Evolutionary conservation across 176 grass and related monocot species (phyloP), one percentile per base, ranked within the genome.

Genomic region (Phyllostachys edulis): DNA sequence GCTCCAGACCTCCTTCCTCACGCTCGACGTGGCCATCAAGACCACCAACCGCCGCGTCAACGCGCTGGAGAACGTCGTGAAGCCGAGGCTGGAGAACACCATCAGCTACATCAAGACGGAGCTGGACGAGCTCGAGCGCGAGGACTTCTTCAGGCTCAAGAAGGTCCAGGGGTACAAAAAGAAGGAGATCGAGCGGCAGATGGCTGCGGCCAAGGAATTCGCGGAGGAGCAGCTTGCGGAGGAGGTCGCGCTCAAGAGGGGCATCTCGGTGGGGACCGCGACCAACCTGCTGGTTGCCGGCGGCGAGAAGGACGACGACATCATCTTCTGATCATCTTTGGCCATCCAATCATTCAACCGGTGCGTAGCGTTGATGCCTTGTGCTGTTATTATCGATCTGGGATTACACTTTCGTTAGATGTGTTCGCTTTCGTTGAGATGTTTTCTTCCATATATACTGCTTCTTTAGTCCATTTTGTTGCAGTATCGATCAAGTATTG

Each of bases 101-200:
- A 97, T 97, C 73, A 89, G 5, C 42, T 94, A 97, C 88, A 97
- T 97, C 60, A 94, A 88, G 81, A 92, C 81, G 2, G 95, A 97
- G 84, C 92, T 98, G 4, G 95, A 97, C 76, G 95, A 97, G 79
- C 92, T 97, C 20, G 92, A 97, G 90, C 82, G 95, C 15, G 92
- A 97, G 86, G 95, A 97, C 62, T 97, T 97, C 89, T 97, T 97
- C 82, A 84, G 92, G 78, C 87, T 97, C 6, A 97, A 97, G 88
- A 97, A 97, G 88, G 94, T 97, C 69, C 88, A 97, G 84, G 94
- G 92, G 0, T 97, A 91, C 86, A 97, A 97, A 75, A 94, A 92
- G 77, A 80, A 90, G 27, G 90, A 92, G 90, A 68, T 98, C 45
- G 83, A 92, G 85, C 76, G 89, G 13, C 92, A 93, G 87, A 85